These are phyloP conservation scores for Jackrogersella minutella DNA, from an alignment of 495 filamentous ascomycete species.

Conservation along the genomic window DNA sequence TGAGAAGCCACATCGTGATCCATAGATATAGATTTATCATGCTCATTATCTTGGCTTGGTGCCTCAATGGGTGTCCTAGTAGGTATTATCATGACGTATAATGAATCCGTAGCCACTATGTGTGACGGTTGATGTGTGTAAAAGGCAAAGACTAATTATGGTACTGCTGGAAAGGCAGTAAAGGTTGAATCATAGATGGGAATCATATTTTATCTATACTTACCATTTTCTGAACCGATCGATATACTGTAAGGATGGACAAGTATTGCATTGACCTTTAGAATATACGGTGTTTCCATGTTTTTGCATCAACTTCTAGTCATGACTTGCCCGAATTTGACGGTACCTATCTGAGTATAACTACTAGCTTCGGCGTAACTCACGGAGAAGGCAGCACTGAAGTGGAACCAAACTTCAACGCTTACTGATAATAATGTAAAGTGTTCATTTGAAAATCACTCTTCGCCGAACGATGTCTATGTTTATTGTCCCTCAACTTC, in stretches of 20 bases:
- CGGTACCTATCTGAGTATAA: not conserved
- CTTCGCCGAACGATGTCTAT: not conserved
- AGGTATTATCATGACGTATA: not conserved
- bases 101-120: too few species aligned
- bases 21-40: not conserved
- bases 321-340: not conserved
- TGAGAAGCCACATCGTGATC: not conserved
- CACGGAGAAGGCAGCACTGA: not conserved
- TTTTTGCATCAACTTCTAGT: not conserved
- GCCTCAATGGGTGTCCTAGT: not conserved
- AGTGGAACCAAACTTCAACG: not conserved
- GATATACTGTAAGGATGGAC: too few species aligned
- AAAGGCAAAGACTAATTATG: too few species aligned
- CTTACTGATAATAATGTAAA: not conserved
- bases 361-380: not conserved
- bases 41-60: not conserved
- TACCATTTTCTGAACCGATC: too few species aligned
- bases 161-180: too few species aligned
- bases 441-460: not conserved
- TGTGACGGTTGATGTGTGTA: too few species aligned
- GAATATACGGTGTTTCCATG: not conserved
- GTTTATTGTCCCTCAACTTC: not conserved
- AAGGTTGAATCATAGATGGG: too few species aligned
- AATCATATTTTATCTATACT: not conserved
- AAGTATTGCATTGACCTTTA: not conserved